These are phyloP conservation scores for Paramecium caudatum DNA, from an alignment of 73 alveolate genomes.

Conservation along the genomic window DNA sequence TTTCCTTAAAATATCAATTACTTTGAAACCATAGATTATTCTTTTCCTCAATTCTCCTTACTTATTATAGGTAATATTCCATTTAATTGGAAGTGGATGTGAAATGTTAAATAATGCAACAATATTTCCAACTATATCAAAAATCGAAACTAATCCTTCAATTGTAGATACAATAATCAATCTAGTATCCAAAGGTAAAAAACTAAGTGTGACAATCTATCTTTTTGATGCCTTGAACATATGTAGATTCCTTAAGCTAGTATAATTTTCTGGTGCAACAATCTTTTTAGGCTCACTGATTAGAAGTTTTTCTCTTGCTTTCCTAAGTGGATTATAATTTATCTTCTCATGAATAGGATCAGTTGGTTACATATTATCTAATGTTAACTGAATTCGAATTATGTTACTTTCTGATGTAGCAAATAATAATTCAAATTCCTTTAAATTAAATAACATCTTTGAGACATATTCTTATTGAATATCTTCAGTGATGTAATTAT, in stretches of 20 bases:
- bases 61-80: slow-evolving; percentile 14
- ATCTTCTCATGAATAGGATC: slow-evolving; percentile 38
- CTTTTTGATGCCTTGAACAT: slow-evolving; percentile 49
- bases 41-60: slow-evolving; percentile 55
- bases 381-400: neutral
- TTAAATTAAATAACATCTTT: slow-evolving; percentile 22
- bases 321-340: slow-evolving; percentile 41
- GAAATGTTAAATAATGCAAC: slow-evolving; percentile 14
- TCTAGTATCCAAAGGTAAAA: slow-evolving; percentile 4
- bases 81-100: slow-evolving; percentile 58
- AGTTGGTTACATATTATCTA: slow-evolving; percentile 26
- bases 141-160: neutral
- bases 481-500: slow-evolving; percentile 55
- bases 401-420: slow-evolving; percentile 43
- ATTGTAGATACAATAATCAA: neutral
- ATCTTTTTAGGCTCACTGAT: neutral
- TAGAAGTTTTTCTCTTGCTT: neutral
- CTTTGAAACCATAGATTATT: slow-evolving; percentile 61
- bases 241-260: neutral
- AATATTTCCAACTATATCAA: neutral
- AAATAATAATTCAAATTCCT: slow-evolving; percentile 30
- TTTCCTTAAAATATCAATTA: slow-evolving; percentile 44
- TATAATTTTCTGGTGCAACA: neutral
- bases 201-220: neutral
- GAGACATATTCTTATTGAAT: slow-evolving; percentile 14